Conservation (phyloP, 2,329 filamentous ascomycete genomes). For the Huntiella bhutanensis region DNA sequence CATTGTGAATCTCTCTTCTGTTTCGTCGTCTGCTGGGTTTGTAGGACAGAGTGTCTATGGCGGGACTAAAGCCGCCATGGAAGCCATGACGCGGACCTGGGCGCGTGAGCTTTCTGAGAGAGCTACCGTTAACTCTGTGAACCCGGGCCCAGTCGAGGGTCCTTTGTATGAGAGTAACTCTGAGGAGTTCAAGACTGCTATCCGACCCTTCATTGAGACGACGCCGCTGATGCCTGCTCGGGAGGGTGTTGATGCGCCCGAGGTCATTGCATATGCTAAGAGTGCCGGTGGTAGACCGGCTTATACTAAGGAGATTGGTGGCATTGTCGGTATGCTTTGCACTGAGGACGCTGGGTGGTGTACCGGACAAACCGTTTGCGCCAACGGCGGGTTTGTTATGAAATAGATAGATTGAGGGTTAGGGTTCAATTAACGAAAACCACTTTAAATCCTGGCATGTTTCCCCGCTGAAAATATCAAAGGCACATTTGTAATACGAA, state of each 20-base stretch:
- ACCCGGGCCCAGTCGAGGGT: slow-evolving; percentile 36
- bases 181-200: slow-evolving; percentile 23
- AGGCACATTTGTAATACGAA: neutral
- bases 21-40: slow-evolving; percentile 34
- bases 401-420: slow-evolving; percentile 12
- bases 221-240: slow-evolving; percentile 45
- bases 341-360: slow-evolving; percentile 54
- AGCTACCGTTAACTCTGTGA: slow-evolving; percentile 37
- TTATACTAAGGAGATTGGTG: slow-evolving; percentile 13
- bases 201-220: slow-evolving; percentile 26
- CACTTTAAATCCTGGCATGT: neutral
- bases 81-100: slow-evolving; percentile 41
- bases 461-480: neutral
- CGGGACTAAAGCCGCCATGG: slow-evolving; percentile 37
- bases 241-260: slow-evolving; percentile 11
- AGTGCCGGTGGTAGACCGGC: slow-evolving; percentile 13
- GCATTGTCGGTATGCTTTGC: slow-evolving; percentile 18
- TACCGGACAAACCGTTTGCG: slow-evolving; percentile 62
- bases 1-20: slow-evolving; percentile 36
- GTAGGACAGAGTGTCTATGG: slow-evolving; percentile 37
- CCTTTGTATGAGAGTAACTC: slow-evolving; percentile 30
- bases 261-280: slow-evolving; percentile 12
- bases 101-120: slow-evolving; percentile 34
- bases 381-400: slow-evolving; percentile 53
- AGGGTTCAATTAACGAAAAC: neutral